Base-by-base conservation (phyloP, 805 yeast genomes). In the Barnettozyma vustinii region DNA sequence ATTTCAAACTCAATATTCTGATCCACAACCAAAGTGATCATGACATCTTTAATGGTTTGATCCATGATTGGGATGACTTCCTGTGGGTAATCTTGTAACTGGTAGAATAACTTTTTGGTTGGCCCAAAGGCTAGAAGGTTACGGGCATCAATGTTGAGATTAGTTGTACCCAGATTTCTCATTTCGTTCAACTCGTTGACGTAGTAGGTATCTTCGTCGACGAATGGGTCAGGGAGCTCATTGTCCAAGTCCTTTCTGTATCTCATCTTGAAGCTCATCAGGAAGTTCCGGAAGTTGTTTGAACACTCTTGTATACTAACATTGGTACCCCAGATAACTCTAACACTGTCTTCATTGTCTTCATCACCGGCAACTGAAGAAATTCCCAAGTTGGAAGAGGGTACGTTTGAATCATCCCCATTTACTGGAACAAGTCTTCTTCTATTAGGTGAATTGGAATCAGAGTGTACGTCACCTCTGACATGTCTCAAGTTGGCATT, bases 321-420 rank as follows among this genome's bases (percentile, higher is more conserved):
- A 62, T 92, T 90, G 1, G 99, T 94, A 68, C 99, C 99, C 99
- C 99, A 94, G 61, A 94, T 92, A 47, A 94, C 96, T 60, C 95
- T 78, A 21, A 83, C 81, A 0, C 96, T 96, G 55, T 86, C 96
- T 46, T 79, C 80, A 21, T 72, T 70, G 46, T 71, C 65, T 9
- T 60, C 47, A 16, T 66, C 66, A 16, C 59, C 64, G 3, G 42
- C 30, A 1, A 25, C 44, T 1, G 59, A 54, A 3, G 58, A 50
- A 9, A 58, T 48, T 0, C 58, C 58, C 30, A 56, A 47, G 54
- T 47, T 48, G 1, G 67, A 58, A 9, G 67, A 61, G 4, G 70
- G 63, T 19, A 56, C 56, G 36, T 58, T 56, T 20, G 49, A 37
- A 9, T 20, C 37, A 30, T 36, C 44, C 21, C 50, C 40, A 26